These are phyloP conservation scores for Trichoderma koningiopsis DNA, from an alignment of 2,329 filamentous ascomycete species.

Conservation along the genomic window DNA sequence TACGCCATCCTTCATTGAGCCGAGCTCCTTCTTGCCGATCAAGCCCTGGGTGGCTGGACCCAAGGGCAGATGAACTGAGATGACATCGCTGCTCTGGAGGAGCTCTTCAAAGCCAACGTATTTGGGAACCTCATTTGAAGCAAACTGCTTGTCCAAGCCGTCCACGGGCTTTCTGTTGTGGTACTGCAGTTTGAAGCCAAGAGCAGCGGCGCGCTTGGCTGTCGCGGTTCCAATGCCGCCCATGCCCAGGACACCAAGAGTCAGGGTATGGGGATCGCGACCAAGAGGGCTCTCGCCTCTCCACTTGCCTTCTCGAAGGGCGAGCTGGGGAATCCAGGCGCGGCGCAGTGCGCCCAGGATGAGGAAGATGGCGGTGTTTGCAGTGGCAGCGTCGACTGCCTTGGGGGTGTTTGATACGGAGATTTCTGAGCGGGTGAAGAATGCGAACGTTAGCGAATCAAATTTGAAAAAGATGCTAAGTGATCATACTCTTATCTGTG, in stretches of 20 bases:
- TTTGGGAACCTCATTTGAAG: constrained; percentile 40
- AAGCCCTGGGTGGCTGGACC: constrained; percentile 44
- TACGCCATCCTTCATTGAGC: constrained; percentile 49
- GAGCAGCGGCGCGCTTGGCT: constrained; percentile 43
- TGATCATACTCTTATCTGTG: neutral
- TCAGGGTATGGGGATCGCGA: constrained; percentile 47
- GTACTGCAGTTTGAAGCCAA: constrained; percentile 49
- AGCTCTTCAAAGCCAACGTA: constrained; percentile 43
- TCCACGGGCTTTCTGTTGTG: constrained; percentile 44
- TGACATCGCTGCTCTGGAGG: constrained; percentile 44
- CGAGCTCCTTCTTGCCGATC: constrained; percentile 45
- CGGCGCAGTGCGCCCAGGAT: constrained; percentile 46
- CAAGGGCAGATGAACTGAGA: constrained; percentile 46
- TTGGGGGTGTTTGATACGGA: constrained; percentile 54
- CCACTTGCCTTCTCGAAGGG: constrained; percentile 43
- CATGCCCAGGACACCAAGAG: constrained; percentile 52
- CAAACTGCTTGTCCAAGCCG: constrained; percentile 36
- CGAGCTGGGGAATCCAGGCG: constrained; percentile 43
- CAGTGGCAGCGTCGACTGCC: constrained; percentile 55
- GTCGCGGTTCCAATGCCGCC: constrained; percentile 48
- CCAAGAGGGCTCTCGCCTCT: constrained; percentile 39
- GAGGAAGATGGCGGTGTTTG: constrained; percentile 49
- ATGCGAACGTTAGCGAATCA: neutral
- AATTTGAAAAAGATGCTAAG: neutral
- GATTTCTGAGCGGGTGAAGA: neutral